Base-by-base conservation (phyloP, 2,329 filamentous ascomycete species). In the Hymenoscyphus fructigenus region DNA sequence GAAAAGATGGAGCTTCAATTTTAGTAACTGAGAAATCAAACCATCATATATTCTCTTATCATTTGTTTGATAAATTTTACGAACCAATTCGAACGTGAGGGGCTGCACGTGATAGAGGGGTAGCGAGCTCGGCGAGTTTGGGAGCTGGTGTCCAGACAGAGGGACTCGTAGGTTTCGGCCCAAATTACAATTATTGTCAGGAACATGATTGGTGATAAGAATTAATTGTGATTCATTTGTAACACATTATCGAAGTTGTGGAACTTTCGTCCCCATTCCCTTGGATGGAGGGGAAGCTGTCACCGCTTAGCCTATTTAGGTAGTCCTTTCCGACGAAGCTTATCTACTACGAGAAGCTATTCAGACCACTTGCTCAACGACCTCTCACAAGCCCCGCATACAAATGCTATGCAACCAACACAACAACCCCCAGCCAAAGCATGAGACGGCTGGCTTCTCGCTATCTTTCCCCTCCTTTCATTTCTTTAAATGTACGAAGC, bases 311-410 rank as follows among this genome's bases (percentile, higher is more conserved):
- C 66, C 57, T 20, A 17, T 64, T 59, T 34, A 44, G 59, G 68
- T 47, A 66, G 32, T 10, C 38, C 2, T 59, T 63, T 36, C 64
- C 68, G 56, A 6, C 36, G 44, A 50, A 50, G 60, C 62, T 65
- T 67, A 57, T 57, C 63, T 65, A n/a, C n/a, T 57, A 38, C 36
- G 57, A 65, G 65, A 56, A 68, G 67, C 58, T 70, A 59, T 62
- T 47, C 23, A 58, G 60, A 47, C 65, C 66, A 32, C 63, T 53
- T 26, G 57, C 47, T 56, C 20, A 14, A 58, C 44, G 36, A 28
- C 55, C 59, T 62, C 63, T 44, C 29, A 36, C 59, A 29, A 55
- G 44, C 34, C 68, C 64, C 64, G 61, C 62, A 60, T 57, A 50
- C 44, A 12, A 23, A 50, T 23, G 20, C 44, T 4, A 50, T 60